Percentiles rank a stretch among this genome's conserved stretches.
phyloP scores from a whole-genome alignment of 106 monocot species.

The Vanilla planifolia region DNA sequence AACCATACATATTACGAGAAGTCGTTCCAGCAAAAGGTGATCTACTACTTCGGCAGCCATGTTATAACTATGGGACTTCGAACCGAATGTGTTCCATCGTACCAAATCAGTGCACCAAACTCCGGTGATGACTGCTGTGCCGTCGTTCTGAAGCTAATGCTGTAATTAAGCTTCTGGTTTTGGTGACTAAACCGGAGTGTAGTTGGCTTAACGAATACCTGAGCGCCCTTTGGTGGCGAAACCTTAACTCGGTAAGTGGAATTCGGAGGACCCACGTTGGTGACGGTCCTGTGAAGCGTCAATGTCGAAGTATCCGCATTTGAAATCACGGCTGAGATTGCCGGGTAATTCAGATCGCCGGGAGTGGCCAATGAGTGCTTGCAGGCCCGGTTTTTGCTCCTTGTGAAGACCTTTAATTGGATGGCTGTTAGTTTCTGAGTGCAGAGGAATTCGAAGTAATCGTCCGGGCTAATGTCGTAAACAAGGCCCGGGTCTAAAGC shows the following conservation, averaged over 20 bases:
- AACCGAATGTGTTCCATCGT: constrained; percentile 39
- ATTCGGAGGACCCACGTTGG: constrained; percentile 58
- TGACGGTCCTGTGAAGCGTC: constrained; percentile 55
- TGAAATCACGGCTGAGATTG: constrained; percentile 72
- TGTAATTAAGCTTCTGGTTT: constrained; percentile 69
- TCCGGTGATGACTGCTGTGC: constrained; percentile 26
- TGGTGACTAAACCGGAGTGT: constrained; percentile 42
- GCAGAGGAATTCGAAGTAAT: constrained; percentile 90
- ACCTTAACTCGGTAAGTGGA: constrained; percentile 59
- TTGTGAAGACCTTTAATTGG: constrained; percentile 64
- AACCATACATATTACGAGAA: no score
- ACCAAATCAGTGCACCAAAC: constrained; percentile 56
- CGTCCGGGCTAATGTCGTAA: constrained; percentile 52
- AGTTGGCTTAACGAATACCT: constrained; percentile 53
- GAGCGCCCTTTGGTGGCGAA: constrained; percentile 47
- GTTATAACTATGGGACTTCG: constrained; percentile 38
- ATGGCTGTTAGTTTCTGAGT: constrained; percentile 53
- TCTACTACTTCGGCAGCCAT: constrained; percentile 42
- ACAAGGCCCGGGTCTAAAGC: constrained; percentile 75
- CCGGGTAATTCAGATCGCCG: constrained; percentile 84
- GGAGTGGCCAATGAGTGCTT: constrained; percentile 37
- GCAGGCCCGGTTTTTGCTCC: constrained; percentile 52
- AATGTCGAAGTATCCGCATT: constrained; percentile 14
- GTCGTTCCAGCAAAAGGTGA: no score
- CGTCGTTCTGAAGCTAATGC: constrained; percentile 43